phyloP scores from a whole-genome alignment of 2,329 filamentous ascomycete genomes.

The Alternaria alternata region DNA sequence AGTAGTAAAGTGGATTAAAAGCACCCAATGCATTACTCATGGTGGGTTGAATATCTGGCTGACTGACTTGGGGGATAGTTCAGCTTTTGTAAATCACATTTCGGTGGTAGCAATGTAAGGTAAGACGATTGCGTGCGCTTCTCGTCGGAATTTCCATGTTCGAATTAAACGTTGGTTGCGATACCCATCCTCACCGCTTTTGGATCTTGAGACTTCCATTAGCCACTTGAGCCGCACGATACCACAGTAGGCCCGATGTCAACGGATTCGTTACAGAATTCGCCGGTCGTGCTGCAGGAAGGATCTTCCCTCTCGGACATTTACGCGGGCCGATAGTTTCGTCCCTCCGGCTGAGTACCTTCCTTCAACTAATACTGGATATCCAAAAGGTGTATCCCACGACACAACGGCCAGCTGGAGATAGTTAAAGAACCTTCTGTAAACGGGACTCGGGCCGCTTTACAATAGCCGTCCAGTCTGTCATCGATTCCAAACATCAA shows the following conservation, averaged over 20 bases:
- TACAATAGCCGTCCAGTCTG: not conserved
- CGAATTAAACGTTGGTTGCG: not conserved
- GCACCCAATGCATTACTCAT: not conserved
- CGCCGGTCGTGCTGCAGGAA: not conserved
- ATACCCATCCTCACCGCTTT: not conserved
- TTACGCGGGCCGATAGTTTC: not conserved
- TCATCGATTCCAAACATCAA: slow-evolving; percentile 8
- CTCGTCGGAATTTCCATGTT: not conserved
- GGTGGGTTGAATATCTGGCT: not conserved
- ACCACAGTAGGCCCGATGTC: not conserved
- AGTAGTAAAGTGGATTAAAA: slow-evolving; percentile 4
- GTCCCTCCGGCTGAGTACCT: not conserved
- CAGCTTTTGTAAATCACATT: not conserved
- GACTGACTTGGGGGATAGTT: not conserved
- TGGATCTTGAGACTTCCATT: not conserved
- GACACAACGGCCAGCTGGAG: not conserved
- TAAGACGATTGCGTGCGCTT: not conserved
- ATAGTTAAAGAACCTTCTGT: not conserved
- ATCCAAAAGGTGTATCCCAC: not conserved
- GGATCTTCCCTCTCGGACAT: not conserved
- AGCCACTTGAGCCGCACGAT: not conserved
- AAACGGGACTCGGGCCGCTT: not conserved
- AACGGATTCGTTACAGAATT: not conserved
- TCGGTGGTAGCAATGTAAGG: not conserved
- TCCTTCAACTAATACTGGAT: not conserved